These are phyloP conservation scores for Solanum gandarillasii DNA, from an alignment of 257 asterid genomes.

Conservation along the genomic window DNA sequence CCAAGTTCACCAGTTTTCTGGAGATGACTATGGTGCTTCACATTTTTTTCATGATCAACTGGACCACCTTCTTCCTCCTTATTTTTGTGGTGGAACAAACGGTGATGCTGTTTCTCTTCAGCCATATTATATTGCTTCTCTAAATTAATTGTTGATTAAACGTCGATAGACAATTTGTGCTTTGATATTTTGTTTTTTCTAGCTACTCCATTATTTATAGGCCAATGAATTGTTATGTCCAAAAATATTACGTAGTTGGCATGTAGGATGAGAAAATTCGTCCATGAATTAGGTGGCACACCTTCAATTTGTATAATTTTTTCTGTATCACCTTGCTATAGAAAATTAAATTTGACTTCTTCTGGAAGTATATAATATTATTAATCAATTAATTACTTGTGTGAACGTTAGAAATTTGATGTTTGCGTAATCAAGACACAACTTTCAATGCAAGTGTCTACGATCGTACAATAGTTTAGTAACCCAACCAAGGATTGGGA, in stretches of 20 bases:
- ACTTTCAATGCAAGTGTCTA: no score
- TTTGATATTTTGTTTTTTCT: not conserved
- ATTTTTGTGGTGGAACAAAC: slow-evolving; percentile 21
- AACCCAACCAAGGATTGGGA: no score
- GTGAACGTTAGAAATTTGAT: not conserved
- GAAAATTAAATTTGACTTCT: not conserved
- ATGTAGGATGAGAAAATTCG: not conserved
- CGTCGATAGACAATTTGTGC: not conserved
- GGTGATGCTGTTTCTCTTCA: slow-evolving; percentile 33
- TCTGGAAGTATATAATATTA: not conserved
- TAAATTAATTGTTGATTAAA: not conserved
- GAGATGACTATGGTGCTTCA: slow-evolving; percentile 15
- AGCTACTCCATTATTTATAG: not conserved
- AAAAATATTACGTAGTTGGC: not conserved
- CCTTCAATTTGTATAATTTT: not conserved
- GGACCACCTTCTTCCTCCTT: slow-evolving; percentile 4
- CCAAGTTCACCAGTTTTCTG: slow-evolving; percentile 11
- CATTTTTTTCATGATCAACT: slow-evolving; percentile 6
- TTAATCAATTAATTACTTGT: not conserved
- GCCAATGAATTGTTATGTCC: not conserved
- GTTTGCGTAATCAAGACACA: not conserved
- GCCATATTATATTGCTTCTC: not conserved
- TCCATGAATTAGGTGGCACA: not conserved
- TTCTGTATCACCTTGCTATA: not conserved
- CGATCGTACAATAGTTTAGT: no score